Evolutionary conservation across 163 green algal species (phyloP), one percentile per base, ranked within the genome.

Genomic region (Scenedesmus sp.): DNA sequence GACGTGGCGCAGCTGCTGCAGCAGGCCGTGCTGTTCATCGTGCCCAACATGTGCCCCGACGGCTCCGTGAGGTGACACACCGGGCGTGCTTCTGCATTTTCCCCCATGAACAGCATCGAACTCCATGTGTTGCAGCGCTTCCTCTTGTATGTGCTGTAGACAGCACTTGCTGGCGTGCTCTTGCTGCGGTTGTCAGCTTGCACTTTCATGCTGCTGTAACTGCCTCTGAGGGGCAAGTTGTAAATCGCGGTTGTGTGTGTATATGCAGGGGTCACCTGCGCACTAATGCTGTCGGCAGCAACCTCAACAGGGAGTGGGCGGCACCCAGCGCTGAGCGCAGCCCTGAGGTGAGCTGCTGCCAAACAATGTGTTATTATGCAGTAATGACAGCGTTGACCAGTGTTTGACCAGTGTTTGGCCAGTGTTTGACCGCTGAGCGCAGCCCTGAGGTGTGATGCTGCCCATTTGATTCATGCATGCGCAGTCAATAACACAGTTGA

Each of bases 271-370:
- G 97, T 15, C 96, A 98, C 93, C 88, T 99, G 92, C 95, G 97
- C 74, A 97, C 94, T 86, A 99, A 99, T 85, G 96, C 97, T 2
- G 93, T 92, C 2, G 97, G 97, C 16, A 94, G 93, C 66, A 98
- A 99, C 94, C 94, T 99, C 57, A 99, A 99, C 89, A 90, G 97
- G 2, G 95, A 95, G 79, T 98, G 97, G 97, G 89, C 89, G 4
- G 84, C 90, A 0, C 96, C 96, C 15, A 92, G 26, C 52, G 15
- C 91, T 60, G 94, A 97, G 20, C 54, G 60, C 15, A 94, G 90
- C 88, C 97, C 97, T 15, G 97, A 98, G 91, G 96, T 97, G 70
- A 3, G 26, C 8, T 52, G 73, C 12, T 82, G 73, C 20, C n/a
- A n/a, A n/a, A n/a, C n/a, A n/a, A n/a, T n/a, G n/a, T n/a, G n/a